These are phyloP conservation scores for Colletotrichum sp. DNA, from an alignment of 2,329 filamentous ascomycete genomes.

Conservation along the genomic window DNA sequence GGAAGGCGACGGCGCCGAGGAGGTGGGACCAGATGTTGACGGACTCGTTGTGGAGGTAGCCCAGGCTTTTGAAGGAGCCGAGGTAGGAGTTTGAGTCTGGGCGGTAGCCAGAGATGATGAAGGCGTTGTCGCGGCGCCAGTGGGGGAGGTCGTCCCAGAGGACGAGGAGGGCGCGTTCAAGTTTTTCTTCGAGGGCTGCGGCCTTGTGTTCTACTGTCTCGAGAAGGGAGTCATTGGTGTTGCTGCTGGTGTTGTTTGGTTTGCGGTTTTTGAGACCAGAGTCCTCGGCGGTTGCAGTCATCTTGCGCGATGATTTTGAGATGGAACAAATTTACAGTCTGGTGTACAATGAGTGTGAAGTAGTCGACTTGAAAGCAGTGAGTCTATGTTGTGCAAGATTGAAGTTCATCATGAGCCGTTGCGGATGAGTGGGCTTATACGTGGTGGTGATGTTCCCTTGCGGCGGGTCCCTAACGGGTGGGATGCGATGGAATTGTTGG, in stretches of 20 bases:
- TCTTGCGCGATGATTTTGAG: neutral
- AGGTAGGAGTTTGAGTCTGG: conserved; percentile 53
- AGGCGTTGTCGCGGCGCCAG: conserved; percentile 67
- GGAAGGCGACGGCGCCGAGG: conserved; percentile 67
- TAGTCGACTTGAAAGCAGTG: neutral
- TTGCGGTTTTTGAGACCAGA: conserved; percentile 3
- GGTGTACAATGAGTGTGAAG: neutral
- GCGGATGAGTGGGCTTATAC: neutral
- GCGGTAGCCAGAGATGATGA: conserved; percentile 60
- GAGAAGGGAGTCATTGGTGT: neutral
- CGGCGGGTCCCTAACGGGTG: neutral
- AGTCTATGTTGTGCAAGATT: neutral
- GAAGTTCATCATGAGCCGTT: neutral
- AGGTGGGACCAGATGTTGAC: conserved; percentile 71
- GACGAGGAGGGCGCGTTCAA: conserved; percentile 49
- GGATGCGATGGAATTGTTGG: neutral
- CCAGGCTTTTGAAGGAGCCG: conserved; percentile 51
- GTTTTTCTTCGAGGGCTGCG: conserved; percentile 38
- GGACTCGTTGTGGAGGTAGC: conserved; percentile 64
- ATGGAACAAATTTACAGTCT: neutral
- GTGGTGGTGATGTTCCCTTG: neutral
- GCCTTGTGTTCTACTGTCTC: conserved; percentile 30
- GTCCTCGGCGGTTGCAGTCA: neutral
- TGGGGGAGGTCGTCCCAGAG: conserved; percentile 63
- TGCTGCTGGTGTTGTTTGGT: neutral